Conservation (phyloP, 2,329 filamentous ascomycete species). For the Lecanoromycetidae sp. region DNA sequence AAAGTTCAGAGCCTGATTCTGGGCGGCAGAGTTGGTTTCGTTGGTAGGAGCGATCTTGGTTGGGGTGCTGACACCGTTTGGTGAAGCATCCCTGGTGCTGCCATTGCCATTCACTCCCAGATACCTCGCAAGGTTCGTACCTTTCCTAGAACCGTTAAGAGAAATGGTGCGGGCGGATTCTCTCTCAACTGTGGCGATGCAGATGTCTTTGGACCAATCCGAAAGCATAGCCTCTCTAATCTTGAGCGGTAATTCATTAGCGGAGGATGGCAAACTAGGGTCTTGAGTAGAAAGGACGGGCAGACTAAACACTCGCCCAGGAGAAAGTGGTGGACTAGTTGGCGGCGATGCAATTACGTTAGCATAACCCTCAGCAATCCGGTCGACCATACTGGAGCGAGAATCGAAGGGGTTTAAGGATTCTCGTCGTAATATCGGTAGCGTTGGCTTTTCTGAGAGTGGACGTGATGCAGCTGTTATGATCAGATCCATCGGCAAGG, state of each 20-base stretch:
- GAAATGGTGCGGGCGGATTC: slow-evolving; percentile 60
- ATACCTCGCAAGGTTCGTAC: slow-evolving; percentile 44
- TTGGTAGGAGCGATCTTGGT: slow-evolving; percentile 19
- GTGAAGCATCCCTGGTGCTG: slow-evolving; percentile 19
- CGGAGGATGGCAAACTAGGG: slow-evolving; percentile 29
- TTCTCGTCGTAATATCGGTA: slow-evolving; percentile 40
- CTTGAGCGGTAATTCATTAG: slow-evolving; percentile 49
- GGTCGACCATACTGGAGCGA: slow-evolving; percentile 57
- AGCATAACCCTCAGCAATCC: slow-evolving; percentile 60
- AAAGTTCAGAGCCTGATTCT: slow-evolving; percentile 17
- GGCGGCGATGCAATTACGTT: slow-evolving; percentile 51
- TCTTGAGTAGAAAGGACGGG: slow-evolving; percentile 39
- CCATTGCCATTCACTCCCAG: slow-evolving; percentile 44
- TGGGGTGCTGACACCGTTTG: slow-evolving; percentile 16
- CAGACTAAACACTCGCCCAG: slow-evolving; percentile 50
- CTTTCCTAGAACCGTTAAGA: slow-evolving; percentile 60
- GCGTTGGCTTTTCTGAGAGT: slow-evolving; percentile 33
- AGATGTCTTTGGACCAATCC: slow-evolving; percentile 67
- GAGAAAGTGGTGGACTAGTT: slow-evolving; percentile 57
- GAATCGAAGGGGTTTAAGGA: slow-evolving; percentile 65
- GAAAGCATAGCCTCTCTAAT: slow-evolving; percentile 65
- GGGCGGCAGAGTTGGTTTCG: slow-evolving; percentile 15
- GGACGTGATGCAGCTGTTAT: slow-evolving; percentile 37
- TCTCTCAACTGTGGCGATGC: slow-evolving; percentile 54
- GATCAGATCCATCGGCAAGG: slow-evolving; percentile 51